Percentiles rank a stretch among this genome's conserved stretches.
These are phyloP conservation scores for Trifolium subterraneum DNA, from an alignment of 306 rosid genomes.

Conservation along the genomic window DNA sequence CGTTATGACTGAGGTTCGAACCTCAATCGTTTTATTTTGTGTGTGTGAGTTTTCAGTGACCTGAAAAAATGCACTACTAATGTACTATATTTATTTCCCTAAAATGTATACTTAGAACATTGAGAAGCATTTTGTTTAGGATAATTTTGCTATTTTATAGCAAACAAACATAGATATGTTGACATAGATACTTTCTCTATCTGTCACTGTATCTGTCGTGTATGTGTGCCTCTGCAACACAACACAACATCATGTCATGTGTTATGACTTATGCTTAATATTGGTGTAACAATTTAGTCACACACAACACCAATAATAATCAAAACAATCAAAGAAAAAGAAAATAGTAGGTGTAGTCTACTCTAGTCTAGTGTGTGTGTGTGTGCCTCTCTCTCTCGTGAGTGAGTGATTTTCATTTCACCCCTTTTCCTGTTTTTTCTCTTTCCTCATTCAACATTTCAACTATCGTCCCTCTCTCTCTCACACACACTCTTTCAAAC, in stretches of 20 bases:
- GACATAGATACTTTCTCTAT: background rate
- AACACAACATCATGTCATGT: constrained; percentile 37
- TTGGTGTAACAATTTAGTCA: constrained; percentile 18
- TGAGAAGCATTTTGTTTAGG: too few relatives aligned
- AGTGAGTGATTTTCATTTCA: constrained; percentile 37
- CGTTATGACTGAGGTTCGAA: too few relatives aligned
- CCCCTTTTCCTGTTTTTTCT: constrained; percentile 39
- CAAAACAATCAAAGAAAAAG: background rate
- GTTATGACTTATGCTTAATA: constrained; percentile 36
- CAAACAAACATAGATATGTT: background rate
- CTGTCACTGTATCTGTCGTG: background rate
- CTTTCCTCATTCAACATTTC: constrained; percentile 52
- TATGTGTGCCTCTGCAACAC: constrained; percentile 21
- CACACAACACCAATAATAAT: constrained; percentile 1
- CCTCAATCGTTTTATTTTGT: too few relatives aligned
- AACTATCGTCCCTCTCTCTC: constrained; percentile 6
- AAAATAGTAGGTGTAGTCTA: background rate
- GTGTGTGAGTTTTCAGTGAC: too few relatives aligned
- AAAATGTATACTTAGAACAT: too few relatives aligned
- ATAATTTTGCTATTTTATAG: too few relatives aligned
- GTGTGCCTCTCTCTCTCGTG: constrained; percentile 5
- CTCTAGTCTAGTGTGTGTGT: too few relatives aligned
- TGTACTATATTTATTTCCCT: too few relatives aligned
- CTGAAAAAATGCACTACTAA: too few relatives aligned
- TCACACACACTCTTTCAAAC: constrained; percentile 33